Conservation (phyloP, 352 stramenopile genomes). For the Pilasporangium apinafurcum region DNA sequence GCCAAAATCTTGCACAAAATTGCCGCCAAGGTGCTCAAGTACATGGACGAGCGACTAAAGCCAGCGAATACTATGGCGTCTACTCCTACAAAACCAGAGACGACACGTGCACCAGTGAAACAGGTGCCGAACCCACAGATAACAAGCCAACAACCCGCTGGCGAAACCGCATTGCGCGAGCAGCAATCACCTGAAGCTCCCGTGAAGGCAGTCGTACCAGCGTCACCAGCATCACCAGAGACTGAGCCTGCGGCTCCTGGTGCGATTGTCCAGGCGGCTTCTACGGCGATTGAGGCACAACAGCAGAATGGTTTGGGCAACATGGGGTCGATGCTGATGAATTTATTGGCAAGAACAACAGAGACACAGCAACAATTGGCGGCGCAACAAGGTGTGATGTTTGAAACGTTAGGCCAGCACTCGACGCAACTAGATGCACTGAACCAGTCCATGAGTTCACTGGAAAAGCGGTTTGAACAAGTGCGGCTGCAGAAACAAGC, state of each 20-base stretch:
- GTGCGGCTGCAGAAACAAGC: conserved; percentile 71
- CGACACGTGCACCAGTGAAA: conserved; percentile 1
- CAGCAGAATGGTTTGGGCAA: conserved; percentile 62
- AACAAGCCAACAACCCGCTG: conserved; percentile 37
- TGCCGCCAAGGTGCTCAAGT: conserved; percentile 82
- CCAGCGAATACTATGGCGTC: conserved; percentile 24
- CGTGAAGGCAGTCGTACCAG: conserved; percentile 23
- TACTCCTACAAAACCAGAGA: conserved; percentile 1
- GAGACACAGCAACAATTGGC: conserved; percentile 85
- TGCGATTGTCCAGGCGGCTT: conserved; percentile 45
- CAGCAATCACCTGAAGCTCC: conserved; percentile 23
- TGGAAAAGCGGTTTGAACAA: conserved; percentile 76
- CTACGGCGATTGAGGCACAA: conserved; percentile 59
- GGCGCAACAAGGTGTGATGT: conserved; percentile 82
- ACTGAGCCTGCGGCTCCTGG: conserved; percentile 15
- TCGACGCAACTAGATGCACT: conserved; percentile 74
- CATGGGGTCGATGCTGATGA: conserved; percentile 88
- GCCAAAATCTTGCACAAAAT: conserved; percentile 85
- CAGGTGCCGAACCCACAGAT: conserved; percentile 11
- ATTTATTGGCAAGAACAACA: conserved; percentile 72
- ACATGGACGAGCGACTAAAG: conserved; percentile 83
- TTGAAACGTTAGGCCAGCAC: conserved; percentile 81
- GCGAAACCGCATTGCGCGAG: conserved; percentile 50
- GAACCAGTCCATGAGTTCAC: conserved; percentile 61
- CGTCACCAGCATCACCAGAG: conserved; percentile 2